Evolutionary conservation across 2,329 filamentous ascomycete species (phyloP), one percentile per base, ranked within the genome.

Genomic region (Alternaria infectoria): DNA sequence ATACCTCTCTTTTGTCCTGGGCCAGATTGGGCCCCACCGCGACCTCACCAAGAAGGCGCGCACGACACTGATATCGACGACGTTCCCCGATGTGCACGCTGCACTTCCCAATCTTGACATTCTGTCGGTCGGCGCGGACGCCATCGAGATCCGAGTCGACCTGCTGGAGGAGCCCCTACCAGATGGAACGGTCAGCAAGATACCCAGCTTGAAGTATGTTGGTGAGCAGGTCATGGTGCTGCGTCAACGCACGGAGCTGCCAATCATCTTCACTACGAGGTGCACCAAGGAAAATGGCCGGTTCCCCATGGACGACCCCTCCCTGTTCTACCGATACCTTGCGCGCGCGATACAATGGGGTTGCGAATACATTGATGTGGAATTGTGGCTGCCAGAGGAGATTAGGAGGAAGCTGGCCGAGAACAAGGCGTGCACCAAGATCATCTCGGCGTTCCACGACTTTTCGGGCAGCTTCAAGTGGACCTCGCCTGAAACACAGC

Each of bases 361-460:
- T 2, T 91, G 93, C 62, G 93, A 96, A 78, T 97, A 96, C 76
- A 90, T 96, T 66, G 93, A 97, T 73, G 92, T 96, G 56, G 93
- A 96, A 81, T 82, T 96, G 43, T 96, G 93, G 91, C 85, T 96
- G 40, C 93, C 93, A 1, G 92, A 94, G 76, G 83, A 87, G 7
- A 92, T 96, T 59, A 86, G 93, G 66, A 85, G 85, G 66, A 86
- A 83, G 63, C 81, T 96, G 10, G 90, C 88, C 57, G 87, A 91
- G 69, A 85, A 87, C 57, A 90, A 90, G 69, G 92, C 92, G 3
- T 91, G 89, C 79, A 95, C 91, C 73, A 91, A 90, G 68, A 93
- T 97, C 79, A 93, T 96, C 83, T 95, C 92, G n/a, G 93, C 93
- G 12, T 96, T 95, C 74, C 93, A 96, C 77, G 93, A 96, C 81